Base-by-base conservation (phyloP, 257 asterid genomes). In the Nicotiana sylvestris region DNA sequence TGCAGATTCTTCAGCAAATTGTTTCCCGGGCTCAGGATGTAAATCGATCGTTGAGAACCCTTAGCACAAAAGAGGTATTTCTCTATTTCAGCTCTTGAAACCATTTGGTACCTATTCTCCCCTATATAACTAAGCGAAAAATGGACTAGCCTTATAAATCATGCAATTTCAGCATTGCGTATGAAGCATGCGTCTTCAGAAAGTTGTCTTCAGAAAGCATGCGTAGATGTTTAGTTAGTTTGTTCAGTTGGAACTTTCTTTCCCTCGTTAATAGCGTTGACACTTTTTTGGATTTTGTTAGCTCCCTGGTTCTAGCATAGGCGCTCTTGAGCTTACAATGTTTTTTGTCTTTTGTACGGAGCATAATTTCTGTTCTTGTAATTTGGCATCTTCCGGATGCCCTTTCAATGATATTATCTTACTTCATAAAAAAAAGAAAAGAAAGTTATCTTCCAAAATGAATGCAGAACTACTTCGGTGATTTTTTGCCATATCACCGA, bases 1-100 rank as follows among this genome's bases (percentile, higher is more conserved):
- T 86, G 78, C 98, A 96, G 99, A 92, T 96, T 90, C 91, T 96
- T 67, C 99, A 94, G 86, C 88, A 87, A 82, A 90, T 96, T 67
- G 89, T 94, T 86, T 81, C 80, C 76, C 90, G 95, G 84, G 97
- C 96, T 77, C 92, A 88, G 70, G 97, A 89, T 88, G 87, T 91
- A 70, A 85, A 77, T 84, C 96, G 91, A 25, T 85, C 93, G 80
- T 85, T 88, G 89, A 94, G 99, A 87, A 92, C 97, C 82, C 97
- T 96, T 81, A 92, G 99, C 86, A 93, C 97, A 82, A 94, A 94
- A 87, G 99, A 96, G 98, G 98, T 96, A 15, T 29, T 51, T 70
- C 30, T 16, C 80, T 53, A 76, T 15, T 51, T 76, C 65, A 32
- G 46, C 29, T 76, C 80, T 76, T 76, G 80, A 53, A 53, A 29